phyloP scores from a whole-genome alignment of 176 grass and related monocot species.

The Miscanthus lutarioriparius region DNA sequence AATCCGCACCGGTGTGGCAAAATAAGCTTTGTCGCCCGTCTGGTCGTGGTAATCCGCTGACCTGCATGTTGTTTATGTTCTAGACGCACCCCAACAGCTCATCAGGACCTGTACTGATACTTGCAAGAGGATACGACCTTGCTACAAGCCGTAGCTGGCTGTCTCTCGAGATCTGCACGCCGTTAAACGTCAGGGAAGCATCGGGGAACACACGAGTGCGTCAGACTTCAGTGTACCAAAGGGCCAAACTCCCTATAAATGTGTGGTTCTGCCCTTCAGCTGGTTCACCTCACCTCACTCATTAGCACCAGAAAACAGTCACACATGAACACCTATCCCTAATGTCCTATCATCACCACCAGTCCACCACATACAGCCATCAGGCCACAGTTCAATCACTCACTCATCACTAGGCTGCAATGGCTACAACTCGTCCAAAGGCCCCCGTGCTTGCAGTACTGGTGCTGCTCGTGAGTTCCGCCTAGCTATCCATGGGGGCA shows the following conservation, averaged over 20 bases:
- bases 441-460: background rate
- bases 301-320: background rate
- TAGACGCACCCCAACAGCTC: constrained; percentile 43
- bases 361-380: background rate
- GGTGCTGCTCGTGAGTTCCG: constrained; percentile 25
- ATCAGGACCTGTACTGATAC: background rate
- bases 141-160: background rate
- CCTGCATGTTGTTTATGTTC: constrained; percentile 29
- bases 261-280: background rate
- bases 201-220: background rate
- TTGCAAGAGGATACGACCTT: constrained; percentile 36
- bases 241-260: constrained; percentile 32
- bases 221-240: background rate
- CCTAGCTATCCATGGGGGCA: constrained; percentile 24
- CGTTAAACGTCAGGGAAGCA: constrained; percentile 36
- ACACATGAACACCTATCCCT: background rate
- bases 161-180: constrained; percentile 42
- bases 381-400: background rate
- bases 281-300: background rate
- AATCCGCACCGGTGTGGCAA: constrained; percentile 4
- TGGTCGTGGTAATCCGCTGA: constrained; percentile 22
- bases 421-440: constrained; percentile 4
- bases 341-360: background rate
- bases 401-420: background rate
- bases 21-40: constrained; percentile 17